These are phyloP conservation scores for Filobasidium wieringae DNA, from an alignment of 768 basidiomycete species.

Conservation along the genomic window DNA sequence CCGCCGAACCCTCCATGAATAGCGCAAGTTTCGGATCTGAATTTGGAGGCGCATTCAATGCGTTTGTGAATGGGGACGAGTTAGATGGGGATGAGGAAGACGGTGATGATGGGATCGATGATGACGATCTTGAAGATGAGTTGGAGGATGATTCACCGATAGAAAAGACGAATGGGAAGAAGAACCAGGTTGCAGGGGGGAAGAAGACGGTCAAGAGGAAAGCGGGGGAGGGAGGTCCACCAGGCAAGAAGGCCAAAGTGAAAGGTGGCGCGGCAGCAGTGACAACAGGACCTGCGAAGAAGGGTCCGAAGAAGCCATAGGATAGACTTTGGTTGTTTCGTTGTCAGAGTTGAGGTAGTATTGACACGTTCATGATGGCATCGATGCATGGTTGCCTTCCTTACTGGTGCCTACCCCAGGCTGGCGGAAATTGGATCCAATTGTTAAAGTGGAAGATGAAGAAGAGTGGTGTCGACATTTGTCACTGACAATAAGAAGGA, in stretches of 20 bases:
- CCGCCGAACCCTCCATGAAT: background rate
- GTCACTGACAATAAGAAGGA: too few relatives aligned
- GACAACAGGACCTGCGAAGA: background rate
- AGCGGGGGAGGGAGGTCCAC: background rate
- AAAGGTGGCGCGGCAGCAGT: background rate
- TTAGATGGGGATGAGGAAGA: background rate
- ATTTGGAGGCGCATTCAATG: background rate
- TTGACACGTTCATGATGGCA: too few relatives aligned
- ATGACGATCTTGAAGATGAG: background rate
- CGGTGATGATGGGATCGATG: background rate
- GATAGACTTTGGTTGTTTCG: too few relatives aligned
- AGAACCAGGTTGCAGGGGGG: too few relatives aligned
- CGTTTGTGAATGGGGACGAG: background rate
- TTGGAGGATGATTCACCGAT: too few relatives aligned
- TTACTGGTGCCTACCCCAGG: too few relatives aligned
- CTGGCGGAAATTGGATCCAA: too few relatives aligned
- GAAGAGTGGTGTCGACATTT: too few relatives aligned
- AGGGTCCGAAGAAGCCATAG: background rate
- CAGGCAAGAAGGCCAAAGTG: background rate
- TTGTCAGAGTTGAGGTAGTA: too few relatives aligned
- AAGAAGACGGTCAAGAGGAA: background rate
- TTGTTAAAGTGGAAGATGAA: too few relatives aligned
- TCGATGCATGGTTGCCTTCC: too few relatives aligned
- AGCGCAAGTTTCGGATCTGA: background rate
- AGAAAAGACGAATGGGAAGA: too few relatives aligned